Evolutionary conservation across 2,329 filamentous ascomycete species (phyloP).

Genomic region (Ustilaginoidea virens): DNA sequence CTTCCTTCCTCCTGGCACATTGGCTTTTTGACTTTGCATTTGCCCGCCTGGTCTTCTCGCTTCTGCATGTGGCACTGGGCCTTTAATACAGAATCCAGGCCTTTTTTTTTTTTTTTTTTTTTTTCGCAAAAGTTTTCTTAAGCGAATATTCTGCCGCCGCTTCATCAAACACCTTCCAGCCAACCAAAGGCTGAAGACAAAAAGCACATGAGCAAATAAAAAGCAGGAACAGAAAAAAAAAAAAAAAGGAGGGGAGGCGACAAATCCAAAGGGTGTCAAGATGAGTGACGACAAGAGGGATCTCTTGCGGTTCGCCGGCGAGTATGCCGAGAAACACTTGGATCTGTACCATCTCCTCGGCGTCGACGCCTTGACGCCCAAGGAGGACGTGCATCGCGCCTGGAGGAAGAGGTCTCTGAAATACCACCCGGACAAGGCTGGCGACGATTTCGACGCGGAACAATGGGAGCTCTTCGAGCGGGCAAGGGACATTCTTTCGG

Average conservation of each 20-base stretch:
- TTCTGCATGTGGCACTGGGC: too few species aligned
- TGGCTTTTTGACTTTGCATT: too few species aligned
- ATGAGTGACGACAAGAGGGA: conserved; percentile 29
- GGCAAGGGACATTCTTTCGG: conserved; percentile 70
- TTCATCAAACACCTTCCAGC: too few species aligned
- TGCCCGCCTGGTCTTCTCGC: too few species aligned
- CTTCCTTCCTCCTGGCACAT: too few species aligned
- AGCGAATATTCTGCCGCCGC: too few species aligned
- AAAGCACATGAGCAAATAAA: too few species aligned
- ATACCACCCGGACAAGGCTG: conserved; percentile 87
- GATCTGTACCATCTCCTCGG: conserved; percentile 70
- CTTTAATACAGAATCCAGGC: too few species aligned
- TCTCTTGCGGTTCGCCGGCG: conserved; percentile 35
- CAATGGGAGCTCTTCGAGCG: conserved; percentile 77
- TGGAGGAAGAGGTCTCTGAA: conserved; percentile 78
- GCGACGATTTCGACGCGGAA: conserved; percentile 55
- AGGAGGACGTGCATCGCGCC: conserved; percentile 64
- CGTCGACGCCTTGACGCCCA: conserved; percentile 46
- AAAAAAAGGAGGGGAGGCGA: neutral
- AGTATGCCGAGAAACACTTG: conserved; percentile 43
- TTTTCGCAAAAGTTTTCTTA: too few species aligned
- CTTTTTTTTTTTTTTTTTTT: too few species aligned
- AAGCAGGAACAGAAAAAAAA: neutral
- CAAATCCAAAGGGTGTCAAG: neutral
- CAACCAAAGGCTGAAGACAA: too few species aligned